Evolutionary conservation across 1,284 basidiomycete species (phyloP), one percentile per base, ranked within the genome.

Genomic region (Lentinus polychrous): DNA sequence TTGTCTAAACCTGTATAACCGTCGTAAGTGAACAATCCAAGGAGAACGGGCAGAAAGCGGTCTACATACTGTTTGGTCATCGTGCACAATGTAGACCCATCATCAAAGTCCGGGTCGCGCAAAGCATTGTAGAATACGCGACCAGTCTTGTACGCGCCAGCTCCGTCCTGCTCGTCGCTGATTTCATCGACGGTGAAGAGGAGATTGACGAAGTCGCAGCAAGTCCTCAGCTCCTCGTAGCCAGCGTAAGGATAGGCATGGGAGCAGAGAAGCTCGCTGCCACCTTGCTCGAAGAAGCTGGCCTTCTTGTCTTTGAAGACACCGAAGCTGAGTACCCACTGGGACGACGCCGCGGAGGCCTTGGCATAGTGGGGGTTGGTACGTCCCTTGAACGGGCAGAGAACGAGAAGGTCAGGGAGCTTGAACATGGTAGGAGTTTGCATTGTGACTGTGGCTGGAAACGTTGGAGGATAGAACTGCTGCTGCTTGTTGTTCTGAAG

Each of bases 101-200:
- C 75, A 45, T 75, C 67, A 69, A 71, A 79, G n/a, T 69, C 63
- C 11, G 73, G 61, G 55, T 79, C 67, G 49, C 64, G 67, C 69
- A 84, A 71, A 10, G 74, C 72, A 46, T 76, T 70, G 46, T 78
- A 65, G 53, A 80, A 77, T 17, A 75, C 66, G 33, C 71, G 66
- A 17, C 80, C 76, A 34, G 78, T 82, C 34, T 66, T 61, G 34
- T 71, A 66, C 27, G 81, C 82, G 48, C 78, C 80, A 49, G 64
- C 63, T 18, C 75, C 76, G 52, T 67, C 73, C 64, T 83, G 81
- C 46, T 83, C 81, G 56, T 86, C 82, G 58, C 79, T 83, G 52
- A 83, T 71, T 61, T 85, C 83, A 59, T 86, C 83, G 47, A 83
- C 69, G 38, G 81, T 78, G 62, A 83, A 85, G 17, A 86, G 71